Percentiles rank a stretch among this genome's conserved stretches.
phyloP scores from a whole-genome alignment of 1,139 yeast species.

The Scheffersomyces quercinus region DNA sequence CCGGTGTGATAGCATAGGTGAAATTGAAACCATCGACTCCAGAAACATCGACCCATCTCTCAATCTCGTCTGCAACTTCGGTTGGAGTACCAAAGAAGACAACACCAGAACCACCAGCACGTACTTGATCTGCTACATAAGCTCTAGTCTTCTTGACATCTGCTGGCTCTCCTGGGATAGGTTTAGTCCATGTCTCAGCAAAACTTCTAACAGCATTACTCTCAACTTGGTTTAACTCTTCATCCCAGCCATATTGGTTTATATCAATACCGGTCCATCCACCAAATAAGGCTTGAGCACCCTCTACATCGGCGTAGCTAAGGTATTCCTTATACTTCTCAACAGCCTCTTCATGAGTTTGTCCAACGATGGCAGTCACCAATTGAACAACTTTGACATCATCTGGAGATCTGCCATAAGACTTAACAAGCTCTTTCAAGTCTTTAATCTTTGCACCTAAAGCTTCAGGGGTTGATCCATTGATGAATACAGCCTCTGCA shows the following conservation, averaged over 20 bases:
- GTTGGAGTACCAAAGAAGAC: slow-evolving; percentile 25
- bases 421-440: slow-evolving; percentile 30
- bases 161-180: slow-evolving; percentile 26
- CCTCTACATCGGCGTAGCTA: slow-evolving; percentile 37
- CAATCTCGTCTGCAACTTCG: slow-evolving; percentile 29
- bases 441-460: slow-evolving; percentile 28
- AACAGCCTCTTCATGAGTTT: slow-evolving; percentile 36
- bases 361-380: slow-evolving; percentile 34
- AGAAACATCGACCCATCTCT: slow-evolving; percentile 30
- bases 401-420: slow-evolving; percentile 33
- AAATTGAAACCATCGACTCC: slow-evolving; percentile 33
- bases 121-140: slow-evolving; percentile 26
- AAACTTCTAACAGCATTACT: slow-evolving; percentile 32
- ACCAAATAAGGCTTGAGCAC: slow-evolving; percentile 39
- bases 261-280: slow-evolving; percentile 42
- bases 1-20: slow-evolving; percentile 28
- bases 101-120: slow-evolving; percentile 33
- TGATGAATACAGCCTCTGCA: slow-evolving; percentile 45
- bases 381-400: slow-evolving; percentile 37
- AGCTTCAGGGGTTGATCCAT: slow-evolving; percentile 27
- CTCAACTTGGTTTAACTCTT: slow-evolving; percentile 28
- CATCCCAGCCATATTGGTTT: slow-evolving; percentile 26
- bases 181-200: slow-evolving; percentile 32
- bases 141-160: slow-evolving; percentile 26
- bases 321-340: slow-evolving; percentile 29